Base-by-base conservation (phyloP, 495 filamentous ascomycete species). In the Penicillium diatomitis region DNA sequence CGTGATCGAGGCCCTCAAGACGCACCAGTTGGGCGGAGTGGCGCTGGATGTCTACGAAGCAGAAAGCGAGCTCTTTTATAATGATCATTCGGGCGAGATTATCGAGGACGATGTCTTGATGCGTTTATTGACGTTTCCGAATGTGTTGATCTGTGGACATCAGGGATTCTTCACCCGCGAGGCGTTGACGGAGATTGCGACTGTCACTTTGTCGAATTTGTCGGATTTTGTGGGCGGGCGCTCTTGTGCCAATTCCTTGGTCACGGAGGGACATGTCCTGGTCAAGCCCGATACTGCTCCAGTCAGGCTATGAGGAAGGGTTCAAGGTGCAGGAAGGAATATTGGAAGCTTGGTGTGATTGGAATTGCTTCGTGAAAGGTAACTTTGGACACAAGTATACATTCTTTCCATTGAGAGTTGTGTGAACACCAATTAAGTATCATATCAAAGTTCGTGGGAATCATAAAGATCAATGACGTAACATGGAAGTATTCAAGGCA, bases 11-110 rank as follows among this genome's bases (percentile, higher is more conserved):
- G 77, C 82, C 12, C 65, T 87, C 33, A 85, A 87, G 65, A 71
- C 57, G 2, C 65, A 71, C 8, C 71, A 71, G 4, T 65, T 96
- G 41, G 72, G 79, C 30, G 88, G 87, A 20, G 79, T 88, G 7
- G 87, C 87, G 39, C 62, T 95, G 37, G 90, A 96, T 67, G 90
- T 95, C 0, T 87, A 88, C 34, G 88, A 92, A 47, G 87, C 87
- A 0, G 90, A 96, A 57, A 71, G 51, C 45, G 71, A 46, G 61
- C 76, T 67, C 28, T 86, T 87, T 57, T 87, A 84, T 52, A 72
- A 76, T 45, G 82, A 87, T 50, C 80, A 82, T 49, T 82, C 77
- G 9, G 73, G 71, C 7, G 78, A 83, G 48, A 83, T 86, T 53
- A 84, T 86, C 55, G 67, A 85, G 37, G 83, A 87, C 53, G 83